phyloP scores from a whole-genome alignment of 331 rosid species.

The Acacia concinna region DNA sequence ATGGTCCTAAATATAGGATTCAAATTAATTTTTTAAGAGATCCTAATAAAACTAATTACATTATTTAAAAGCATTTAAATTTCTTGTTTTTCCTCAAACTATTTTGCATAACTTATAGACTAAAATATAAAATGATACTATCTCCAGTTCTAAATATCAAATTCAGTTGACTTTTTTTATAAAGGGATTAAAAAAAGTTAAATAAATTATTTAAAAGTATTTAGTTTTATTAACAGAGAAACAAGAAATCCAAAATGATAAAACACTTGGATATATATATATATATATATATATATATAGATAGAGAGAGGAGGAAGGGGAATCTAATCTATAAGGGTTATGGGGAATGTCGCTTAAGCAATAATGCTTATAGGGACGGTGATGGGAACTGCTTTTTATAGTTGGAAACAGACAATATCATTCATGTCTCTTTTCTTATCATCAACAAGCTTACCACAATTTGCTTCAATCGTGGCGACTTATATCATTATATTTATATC shows the following conservation, averaged over 20 bases:
- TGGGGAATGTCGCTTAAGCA: not conserved
- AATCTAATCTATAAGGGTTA: not conserved
- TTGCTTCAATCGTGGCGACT: slow-evolving; percentile 1
- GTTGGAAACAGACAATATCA: not conserved
- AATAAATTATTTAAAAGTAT: too few relatives aligned
- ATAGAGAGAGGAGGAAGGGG: not conserved
- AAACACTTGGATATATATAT: not conserved
- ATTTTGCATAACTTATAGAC: too few relatives aligned
- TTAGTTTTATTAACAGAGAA: not conserved
- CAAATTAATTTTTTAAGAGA: too few relatives aligned
- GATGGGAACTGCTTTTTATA: not conserved
- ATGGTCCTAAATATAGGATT: too few relatives aligned
- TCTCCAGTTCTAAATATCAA: too few relatives aligned
- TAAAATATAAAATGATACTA: too few relatives aligned
- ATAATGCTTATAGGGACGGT: not conserved
- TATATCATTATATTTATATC: not conserved
- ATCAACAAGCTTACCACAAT: not conserved
- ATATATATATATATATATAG: too few relatives aligned
- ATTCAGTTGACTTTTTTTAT: too few relatives aligned
- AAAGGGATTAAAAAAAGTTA: too few relatives aligned
- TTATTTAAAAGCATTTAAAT: too few relatives aligned
- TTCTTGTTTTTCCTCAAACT: too few relatives aligned
- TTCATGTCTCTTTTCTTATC: not conserved
- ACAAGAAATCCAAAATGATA: not conserved
- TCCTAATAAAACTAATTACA: too few relatives aligned